These are phyloP conservation scores for Geotrichum siamense DNA, from an alignment of 1,139 yeast genomes.

Conservation along the genomic window DNA sequence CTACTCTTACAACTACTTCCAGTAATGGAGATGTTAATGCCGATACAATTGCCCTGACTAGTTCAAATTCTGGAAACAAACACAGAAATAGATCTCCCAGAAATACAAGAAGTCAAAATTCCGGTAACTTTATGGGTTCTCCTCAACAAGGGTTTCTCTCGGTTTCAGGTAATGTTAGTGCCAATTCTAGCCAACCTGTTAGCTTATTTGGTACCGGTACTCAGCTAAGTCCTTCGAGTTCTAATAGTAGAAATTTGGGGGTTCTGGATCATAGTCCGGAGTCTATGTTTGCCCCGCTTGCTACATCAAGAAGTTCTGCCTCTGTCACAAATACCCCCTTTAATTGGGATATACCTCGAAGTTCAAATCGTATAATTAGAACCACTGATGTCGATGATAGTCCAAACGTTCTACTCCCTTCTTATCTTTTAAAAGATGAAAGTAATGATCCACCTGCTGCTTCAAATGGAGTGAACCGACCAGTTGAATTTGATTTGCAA, in stretches of 20 bases:
- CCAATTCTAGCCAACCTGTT: constrained; percentile 1
- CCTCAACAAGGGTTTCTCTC: constrained; percentile 11
- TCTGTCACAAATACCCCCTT: constrained; percentile 6
- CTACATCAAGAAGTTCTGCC: constrained; percentile 8
- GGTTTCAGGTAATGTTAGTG: not conserved
- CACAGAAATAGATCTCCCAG: constrained; percentile 16
- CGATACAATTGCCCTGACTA: constrained; percentile 11
- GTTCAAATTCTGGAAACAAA: constrained; percentile 11
- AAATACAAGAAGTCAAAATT: constrained; percentile 15
- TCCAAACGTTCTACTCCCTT: constrained; percentile 11
- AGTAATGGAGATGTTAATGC: constrained; percentile 8
- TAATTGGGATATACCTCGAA: constrained; percentile 9
- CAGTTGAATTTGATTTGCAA: constrained; percentile 21
- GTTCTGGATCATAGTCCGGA: constrained; percentile 8
- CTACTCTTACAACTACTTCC: constrained; percentile 5
- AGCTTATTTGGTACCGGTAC: constrained; percentile 5
- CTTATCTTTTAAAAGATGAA: constrained; percentile 13
- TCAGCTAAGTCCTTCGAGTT: constrained; percentile 12
- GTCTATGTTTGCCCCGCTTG: constrained; percentile 6
- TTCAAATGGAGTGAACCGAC: not conserved
- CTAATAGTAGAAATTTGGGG: not conserved
- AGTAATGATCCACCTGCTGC: constrained; percentile 5
- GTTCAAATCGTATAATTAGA: constrained; percentile 1
- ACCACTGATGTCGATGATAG: constrained; percentile 4
- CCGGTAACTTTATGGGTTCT: constrained; percentile 5